These are phyloP conservation scores for Neonectria ditissima DNA, from an alignment of 2,329 filamentous ascomycete genomes.

Conservation along the genomic window DNA sequence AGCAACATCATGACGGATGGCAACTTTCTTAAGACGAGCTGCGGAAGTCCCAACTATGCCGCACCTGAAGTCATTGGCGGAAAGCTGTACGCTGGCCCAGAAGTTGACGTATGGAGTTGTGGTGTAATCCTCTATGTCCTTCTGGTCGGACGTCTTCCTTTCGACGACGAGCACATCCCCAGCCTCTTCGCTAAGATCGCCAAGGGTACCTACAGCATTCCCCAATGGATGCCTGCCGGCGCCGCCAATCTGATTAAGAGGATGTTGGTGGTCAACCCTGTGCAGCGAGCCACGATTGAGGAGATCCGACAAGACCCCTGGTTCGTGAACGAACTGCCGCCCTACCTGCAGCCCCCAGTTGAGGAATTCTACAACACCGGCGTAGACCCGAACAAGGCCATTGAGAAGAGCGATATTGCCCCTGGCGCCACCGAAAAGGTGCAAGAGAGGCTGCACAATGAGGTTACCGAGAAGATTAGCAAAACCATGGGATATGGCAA, in stretches of 20 bases:
- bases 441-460: conserved; percentile 90
- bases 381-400: conserved; percentile 92
- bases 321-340: conserved; percentile 88
- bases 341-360: conserved; percentile 86
- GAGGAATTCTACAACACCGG: conserved; percentile 95
- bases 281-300: conserved; percentile 91
- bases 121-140: conserved; percentile 91
- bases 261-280: conserved; percentile 95
- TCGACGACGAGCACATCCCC: conserved; percentile 98
- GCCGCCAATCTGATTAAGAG: conserved; percentile 86
- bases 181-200: conserved; percentile 98
- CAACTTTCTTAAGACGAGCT: conserved; percentile 98
- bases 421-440: conserved; percentile 82
- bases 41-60: conserved; percentile 97
- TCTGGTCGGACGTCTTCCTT: conserved; percentile 85
- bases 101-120: conserved; percentile 98
- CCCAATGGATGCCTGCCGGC: conserved; percentile 88
- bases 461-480: conserved; percentile 94
- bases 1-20: conserved; percentile 99
- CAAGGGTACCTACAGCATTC: conserved; percentile 91
- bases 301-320: conserved; percentile 94
- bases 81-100: conserved; percentile 95
- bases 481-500: conserved; percentile 98
- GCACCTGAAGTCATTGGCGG: conserved; percentile 98
- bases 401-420: conserved; percentile 84